phyloP scores from a whole-genome alignment of 202 grass and related monocot genomes.

The Musa balbisiana region DNA sequence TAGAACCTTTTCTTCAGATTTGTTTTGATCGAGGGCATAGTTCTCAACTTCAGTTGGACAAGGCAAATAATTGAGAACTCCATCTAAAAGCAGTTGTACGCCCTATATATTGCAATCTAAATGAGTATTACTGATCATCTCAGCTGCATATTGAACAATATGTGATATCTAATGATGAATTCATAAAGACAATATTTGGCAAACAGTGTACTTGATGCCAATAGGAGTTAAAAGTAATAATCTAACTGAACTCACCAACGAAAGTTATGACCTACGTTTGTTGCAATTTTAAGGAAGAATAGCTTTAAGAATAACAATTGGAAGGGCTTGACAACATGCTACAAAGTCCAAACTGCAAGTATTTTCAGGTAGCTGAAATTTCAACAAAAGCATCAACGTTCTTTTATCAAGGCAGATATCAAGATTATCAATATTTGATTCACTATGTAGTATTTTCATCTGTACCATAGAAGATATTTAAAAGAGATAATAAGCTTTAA shows the following conservation, averaged over 20 bases:
- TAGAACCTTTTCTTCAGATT: slow-evolving; percentile 90
- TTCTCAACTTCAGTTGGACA: slow-evolving; percentile 80
- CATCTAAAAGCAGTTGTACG: slow-evolving; percentile 92
- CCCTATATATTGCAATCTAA: slow-evolving; percentile 43
- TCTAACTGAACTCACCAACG: no score
- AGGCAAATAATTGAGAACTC: slow-evolving; percentile 89
- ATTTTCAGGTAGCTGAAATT: no score
- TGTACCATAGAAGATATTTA: no score
- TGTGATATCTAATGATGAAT: background rate
- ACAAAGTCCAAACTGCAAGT: slow-evolving; percentile 5
- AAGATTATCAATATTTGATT: no score
- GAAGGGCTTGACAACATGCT: slow-evolving; percentile 20
- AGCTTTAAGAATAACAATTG: background rate
- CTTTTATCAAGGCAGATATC: no score
- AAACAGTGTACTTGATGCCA: no score
- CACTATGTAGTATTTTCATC: no score
- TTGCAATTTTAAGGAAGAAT: no score
- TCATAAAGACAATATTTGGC: no score
- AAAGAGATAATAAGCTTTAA: background rate
- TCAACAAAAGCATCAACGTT: no score
- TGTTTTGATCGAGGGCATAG: slow-evolving; percentile 90
- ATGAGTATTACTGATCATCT: background rate
- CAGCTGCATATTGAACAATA: slow-evolving; percentile 20
- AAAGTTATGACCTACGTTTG: no score
- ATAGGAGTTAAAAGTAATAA: no score